Evolutionary conservation across 306 rosid genomes (phyloP), one percentile per base, ranked within the genome.

Genomic region (Chamaecrista fasciculata): DNA sequence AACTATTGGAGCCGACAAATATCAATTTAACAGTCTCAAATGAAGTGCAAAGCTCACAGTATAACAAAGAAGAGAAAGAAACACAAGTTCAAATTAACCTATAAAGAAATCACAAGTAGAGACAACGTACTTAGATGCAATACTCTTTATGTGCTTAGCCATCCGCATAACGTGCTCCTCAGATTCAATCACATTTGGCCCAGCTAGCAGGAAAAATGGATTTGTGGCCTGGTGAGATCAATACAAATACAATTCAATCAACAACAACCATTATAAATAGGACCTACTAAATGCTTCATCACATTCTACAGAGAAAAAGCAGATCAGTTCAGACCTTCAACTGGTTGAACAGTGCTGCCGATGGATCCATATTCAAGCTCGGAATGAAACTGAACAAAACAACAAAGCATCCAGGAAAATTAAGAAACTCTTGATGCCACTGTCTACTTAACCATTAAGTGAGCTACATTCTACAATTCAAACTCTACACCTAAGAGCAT

Each of bases 141-240:
- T 63, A 62, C 48, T 56, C 82, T 94, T 91, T 0, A 94, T 72
- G 80, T 84, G 82, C 71, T 79, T 82, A 55, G 96, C 97, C 97
- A 94, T 90, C 10, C 87, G 79, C 61, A 94, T 37, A 73, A 91
- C 51, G 50, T 94, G 97, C 40, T 90, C 97, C 66, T 94, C 99
- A 0, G 97, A 91, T 79, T 94, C 97, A 62, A 94, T 91, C 84
- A 94, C 97, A 78, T 94, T 94, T 14, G 99, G 97, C 77, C 99
- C 97, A 25, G 97, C 99, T 39, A 94, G 57, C 19, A 94, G 60
- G 78, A 94, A 94, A 78, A 94, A 94, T 2, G 99, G 99, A 1
- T 88, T 89, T 29, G 99, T 82, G 42, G 72, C 83, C 99, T 91
- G 78, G 12, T 52, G 44, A 76, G 55, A 76, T 62, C 21, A 16